Percentiles rank a stretch among this genome's conserved stretches.
Conservation (phyloP, 176 grass and related monocot species). For the Carex myosuroides region DNA sequence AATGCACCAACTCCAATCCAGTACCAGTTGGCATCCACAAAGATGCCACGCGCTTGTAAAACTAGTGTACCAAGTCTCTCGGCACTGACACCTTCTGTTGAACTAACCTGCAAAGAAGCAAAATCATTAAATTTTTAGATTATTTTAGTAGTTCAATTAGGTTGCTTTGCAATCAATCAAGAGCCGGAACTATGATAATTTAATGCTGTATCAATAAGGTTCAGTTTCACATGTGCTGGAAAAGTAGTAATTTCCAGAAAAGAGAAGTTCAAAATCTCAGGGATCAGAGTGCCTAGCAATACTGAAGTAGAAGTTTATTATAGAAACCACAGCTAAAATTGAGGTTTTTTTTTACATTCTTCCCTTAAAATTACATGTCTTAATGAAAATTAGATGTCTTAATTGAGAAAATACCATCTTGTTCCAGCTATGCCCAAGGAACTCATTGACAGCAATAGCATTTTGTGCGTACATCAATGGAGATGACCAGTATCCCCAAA, state of each 20-base stretch:
- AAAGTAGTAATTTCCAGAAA: background rate
- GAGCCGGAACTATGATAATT: background rate
- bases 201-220: background rate
- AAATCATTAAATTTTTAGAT: conserved; percentile 10
- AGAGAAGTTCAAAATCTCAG: background rate
- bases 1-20: conserved; percentile 84
- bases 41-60: conserved; percentile 54
- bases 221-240: background rate
- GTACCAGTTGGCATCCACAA: conserved; percentile 87
- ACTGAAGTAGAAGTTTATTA: background rate
- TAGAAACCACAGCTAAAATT: background rate
- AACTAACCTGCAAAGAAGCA: conserved; percentile 14
- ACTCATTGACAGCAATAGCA: conserved; percentile 82
- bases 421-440: conserved; percentile 77
- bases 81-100: conserved; percentile 11
- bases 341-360: background rate
- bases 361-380: background rate
- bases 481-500: conserved; percentile 94
- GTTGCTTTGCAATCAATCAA: background rate
- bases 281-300: background rate
- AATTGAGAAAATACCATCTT: conserved; percentile 34
- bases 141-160: background rate
- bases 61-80: conserved; percentile 54
- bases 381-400: background rate
- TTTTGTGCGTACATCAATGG: conserved; percentile 97